phyloP scores from a whole-genome alignment of 306 rosid genomes.

The Cucurbita pepo region DNA sequence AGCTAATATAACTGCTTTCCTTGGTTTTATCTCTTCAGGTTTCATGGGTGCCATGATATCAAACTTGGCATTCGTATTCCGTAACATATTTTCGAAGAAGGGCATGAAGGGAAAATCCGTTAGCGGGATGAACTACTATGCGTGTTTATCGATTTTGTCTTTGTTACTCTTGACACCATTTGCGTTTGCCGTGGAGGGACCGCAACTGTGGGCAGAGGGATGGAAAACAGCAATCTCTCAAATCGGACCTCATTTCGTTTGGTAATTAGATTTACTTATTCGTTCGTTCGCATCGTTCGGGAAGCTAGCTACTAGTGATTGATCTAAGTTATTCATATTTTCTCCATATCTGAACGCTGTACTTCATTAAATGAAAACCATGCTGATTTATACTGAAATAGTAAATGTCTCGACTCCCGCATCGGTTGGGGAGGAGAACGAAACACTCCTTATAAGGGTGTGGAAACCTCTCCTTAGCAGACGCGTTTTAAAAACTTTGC shows the following conservation, averaged over 20 bases:
- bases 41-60: constrained; percentile 98
- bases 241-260: constrained; percentile 62
- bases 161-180: constrained; percentile 65
- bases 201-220: constrained; percentile 78
- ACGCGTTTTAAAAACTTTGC: too few species aligned
- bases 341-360: not conserved
- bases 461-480: too few species aligned
- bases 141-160: constrained; percentile 73
- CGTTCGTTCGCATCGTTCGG: not conserved
- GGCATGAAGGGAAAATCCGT: constrained; percentile 94
- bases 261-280: constrained; percentile 28
- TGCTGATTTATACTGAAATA: not conserved
- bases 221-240: constrained; percentile 52
- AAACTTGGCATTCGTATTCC: constrained; percentile 75
- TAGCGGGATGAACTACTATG: constrained; percentile 90
- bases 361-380: not conserved
- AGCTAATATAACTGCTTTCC: not conserved
- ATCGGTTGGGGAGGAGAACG: too few species aligned
- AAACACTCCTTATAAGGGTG: too few species aligned
- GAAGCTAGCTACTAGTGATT: not conserved
- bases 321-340: not conserved
- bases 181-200: constrained; percentile 91
- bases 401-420: not conserved
- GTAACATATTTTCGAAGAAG: constrained; percentile 72
- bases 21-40: constrained; percentile 26